These are phyloP conservation scores for Fusarium graminum DNA, from an alignment of 2,329 filamentous ascomycete species.

Conservation along the genomic window DNA sequence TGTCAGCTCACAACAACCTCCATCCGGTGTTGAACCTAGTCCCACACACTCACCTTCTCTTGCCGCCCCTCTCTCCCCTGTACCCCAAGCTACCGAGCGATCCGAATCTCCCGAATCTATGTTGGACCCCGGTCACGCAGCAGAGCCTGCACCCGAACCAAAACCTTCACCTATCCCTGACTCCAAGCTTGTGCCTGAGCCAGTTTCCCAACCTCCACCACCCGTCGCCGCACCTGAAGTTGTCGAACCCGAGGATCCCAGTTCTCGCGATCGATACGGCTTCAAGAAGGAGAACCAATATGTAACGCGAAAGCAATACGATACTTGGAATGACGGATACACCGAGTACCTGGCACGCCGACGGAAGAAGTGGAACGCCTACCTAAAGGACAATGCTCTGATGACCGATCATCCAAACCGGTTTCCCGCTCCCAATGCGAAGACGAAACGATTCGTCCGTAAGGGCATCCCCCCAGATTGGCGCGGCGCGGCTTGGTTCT, in stretches of 20 bases:
- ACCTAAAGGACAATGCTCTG: constrained; percentile 82
- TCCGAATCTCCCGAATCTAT: constrained; percentile 35
- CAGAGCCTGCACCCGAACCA: constrained; percentile 37
- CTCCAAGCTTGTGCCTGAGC: constrained; percentile 37
- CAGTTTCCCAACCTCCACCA: constrained; percentile 43
- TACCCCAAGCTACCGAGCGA: constrained; percentile 25
- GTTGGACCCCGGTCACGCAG: constrained; percentile 20
- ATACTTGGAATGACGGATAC: constrained; percentile 83
- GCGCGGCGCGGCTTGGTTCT: constrained; percentile 97
- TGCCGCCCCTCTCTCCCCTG: constrained; percentile 37
- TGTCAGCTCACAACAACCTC: constrained; percentile 44
- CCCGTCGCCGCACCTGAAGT: constrained; percentile 48
- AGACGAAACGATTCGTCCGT: constrained; percentile 89
- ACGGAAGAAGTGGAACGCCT: constrained; percentile 82
- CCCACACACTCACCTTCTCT: constrained; percentile 21
- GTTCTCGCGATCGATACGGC: constrained; percentile 82
- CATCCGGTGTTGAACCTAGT: constrained; percentile 25
- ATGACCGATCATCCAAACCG: constrained; percentile 77
- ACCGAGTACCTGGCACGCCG: constrained; percentile 79
- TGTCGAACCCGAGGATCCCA: constrained; percentile 62
- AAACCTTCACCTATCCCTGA: constrained; percentile 47
- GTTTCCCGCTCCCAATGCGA: constrained; percentile 84
- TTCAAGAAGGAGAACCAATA: constrained; percentile 91
- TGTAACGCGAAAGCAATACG: constrained; percentile 81
- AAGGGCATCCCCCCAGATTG: constrained; percentile 96